phyloP scores from a whole-genome alignment of 257 asterid genomes.

The Linderniella brevidens region DNA sequence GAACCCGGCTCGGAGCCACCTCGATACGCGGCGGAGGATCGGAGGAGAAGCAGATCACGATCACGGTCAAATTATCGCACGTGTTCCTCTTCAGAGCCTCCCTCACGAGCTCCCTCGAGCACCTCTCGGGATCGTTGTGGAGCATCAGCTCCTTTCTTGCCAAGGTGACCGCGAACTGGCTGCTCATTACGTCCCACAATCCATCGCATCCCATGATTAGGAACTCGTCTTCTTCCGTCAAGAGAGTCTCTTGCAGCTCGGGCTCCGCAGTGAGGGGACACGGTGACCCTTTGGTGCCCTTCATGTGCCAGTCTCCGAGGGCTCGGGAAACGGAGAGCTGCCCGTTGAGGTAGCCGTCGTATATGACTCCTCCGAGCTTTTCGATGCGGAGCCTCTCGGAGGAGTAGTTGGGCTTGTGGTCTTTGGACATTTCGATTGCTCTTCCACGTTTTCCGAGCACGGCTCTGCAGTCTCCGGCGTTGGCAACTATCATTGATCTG shows the following conservation, averaged over 20 bases:
- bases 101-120: slow-evolving; percentile 70
- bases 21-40: slow-evolving; percentile 85
- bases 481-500: slow-evolving; percentile 73
- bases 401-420: slow-evolving; percentile 62
- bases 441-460: slow-evolving; percentile 77
- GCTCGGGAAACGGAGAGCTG: slow-evolving; percentile 87
- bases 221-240: slow-evolving; percentile 85
- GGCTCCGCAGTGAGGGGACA: slow-evolving; percentile 83
- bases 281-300: slow-evolving; percentile 59
- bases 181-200: slow-evolving; percentile 92
- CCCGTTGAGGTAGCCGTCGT: slow-evolving; percentile 81
- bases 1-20: slow-evolving; percentile 26
- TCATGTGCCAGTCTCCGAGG: slow-evolving; percentile 96
- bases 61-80: slow-evolving; percentile 63
- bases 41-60: slow-evolving; percentile 64
- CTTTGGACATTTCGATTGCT: slow-evolving; percentile 76
- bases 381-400: slow-evolving; percentile 64
- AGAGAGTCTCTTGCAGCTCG: slow-evolving; percentile 46
- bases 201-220: slow-evolving; percentile 87
- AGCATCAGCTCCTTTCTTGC: slow-evolving; percentile 77
- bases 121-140: slow-evolving; percentile 77
- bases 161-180: slow-evolving; percentile 79
- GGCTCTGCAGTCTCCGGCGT: slow-evolving; percentile 93
- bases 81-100: slow-evolving; percentile 81
- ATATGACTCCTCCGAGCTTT: slow-evolving; percentile 72